A percentile compares a stretch with the other conserved stretches of the same genome.
Evolutionary conservation across 805 yeast genomes (phyloP).

Genomic region (Limtongozyma cylindracea): DNA sequence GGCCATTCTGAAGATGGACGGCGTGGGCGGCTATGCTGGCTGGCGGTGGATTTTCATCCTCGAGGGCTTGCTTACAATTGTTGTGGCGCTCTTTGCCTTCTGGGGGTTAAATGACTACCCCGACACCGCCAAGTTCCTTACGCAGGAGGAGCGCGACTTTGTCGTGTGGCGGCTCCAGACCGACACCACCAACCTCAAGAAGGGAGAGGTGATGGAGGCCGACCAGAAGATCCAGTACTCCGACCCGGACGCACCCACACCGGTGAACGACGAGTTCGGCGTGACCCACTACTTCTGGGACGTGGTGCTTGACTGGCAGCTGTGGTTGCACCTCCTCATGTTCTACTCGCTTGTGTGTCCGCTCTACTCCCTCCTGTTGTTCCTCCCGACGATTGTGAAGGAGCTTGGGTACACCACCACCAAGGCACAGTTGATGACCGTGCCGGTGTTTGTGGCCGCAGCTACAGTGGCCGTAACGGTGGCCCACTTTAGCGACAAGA

Average conservation of each 20-base stretch:
- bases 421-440: slow-evolving; percentile 15
- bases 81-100: slow-evolving; percentile 9
- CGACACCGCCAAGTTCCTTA: slow-evolving; percentile 10
- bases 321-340: slow-evolving; percentile 6
- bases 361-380: slow-evolving; percentile 13
- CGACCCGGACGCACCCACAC: no score
- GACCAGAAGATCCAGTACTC: no score
- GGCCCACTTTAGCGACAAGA: slow-evolving; percentile 6
- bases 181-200: slow-evolving; percentile 7
- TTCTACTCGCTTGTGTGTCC: slow-evolving; percentile 9
- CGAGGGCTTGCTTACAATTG: slow-evolving; percentile 16
- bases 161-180: slow-evolving; percentile 13
- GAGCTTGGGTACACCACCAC: slow-evolving; percentile 16
- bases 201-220: no score
- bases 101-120: slow-evolving; percentile 16
- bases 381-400: slow-evolving; percentile 17
- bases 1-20: slow-evolving; percentile 13
- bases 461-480: slow-evolving; percentile 7
- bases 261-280: no score
- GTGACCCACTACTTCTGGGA: slow-evolving; percentile 2
- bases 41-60: slow-evolving; percentile 22
- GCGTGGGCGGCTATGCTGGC: slow-evolving; percentile 10
- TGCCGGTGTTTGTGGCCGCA: slow-evolving; percentile 15
- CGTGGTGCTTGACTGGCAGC: slow-evolving; percentile 7
- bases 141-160: slow-evolving; percentile 13